These are phyloP conservation scores for Claviceps lovelessii DNA, from an alignment of 2,329 filamentous ascomycete species.

Conservation along the genomic window DNA sequence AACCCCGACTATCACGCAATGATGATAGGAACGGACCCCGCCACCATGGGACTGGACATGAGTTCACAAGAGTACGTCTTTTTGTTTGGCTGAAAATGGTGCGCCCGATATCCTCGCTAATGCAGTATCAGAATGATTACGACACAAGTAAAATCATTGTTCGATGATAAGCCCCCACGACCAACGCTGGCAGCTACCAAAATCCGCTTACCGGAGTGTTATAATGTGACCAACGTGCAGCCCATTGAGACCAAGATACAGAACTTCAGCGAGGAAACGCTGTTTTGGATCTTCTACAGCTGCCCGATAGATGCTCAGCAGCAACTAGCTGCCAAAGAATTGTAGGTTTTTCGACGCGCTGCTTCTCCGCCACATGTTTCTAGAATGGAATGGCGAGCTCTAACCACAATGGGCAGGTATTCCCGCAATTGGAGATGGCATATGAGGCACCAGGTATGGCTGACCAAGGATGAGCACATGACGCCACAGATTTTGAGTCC, in stretches of 20 bases:
- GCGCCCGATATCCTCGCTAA: slow-evolving; percentile 7
- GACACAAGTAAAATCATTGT: slow-evolving; percentile 46
- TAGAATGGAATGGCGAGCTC: not conserved
- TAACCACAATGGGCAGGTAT: slow-evolving; percentile 28
- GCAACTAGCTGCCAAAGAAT: slow-evolving; percentile 46
- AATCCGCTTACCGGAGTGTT: slow-evolving; percentile 49
- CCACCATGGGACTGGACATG: slow-evolving; percentile 42
- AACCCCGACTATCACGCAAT: slow-evolving; percentile 49
- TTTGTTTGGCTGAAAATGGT: not conserved
- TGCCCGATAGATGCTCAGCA: slow-evolving; percentile 49
- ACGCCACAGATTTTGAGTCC: slow-evolving; percentile 44
- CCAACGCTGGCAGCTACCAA: slow-evolving; percentile 37
- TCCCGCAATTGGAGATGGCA: slow-evolving; percentile 55
- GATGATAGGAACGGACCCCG: slow-evolving; percentile 45
- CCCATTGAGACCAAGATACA: slow-evolving; percentile 50
- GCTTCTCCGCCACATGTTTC: not conserved
- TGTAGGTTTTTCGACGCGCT: slow-evolving; percentile 30
- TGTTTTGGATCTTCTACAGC: slow-evolving; percentile 58
- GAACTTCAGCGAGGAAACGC: slow-evolving; percentile 53
- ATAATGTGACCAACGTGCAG: slow-evolving; percentile 51
- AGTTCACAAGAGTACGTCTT: slow-evolving; percentile 39
- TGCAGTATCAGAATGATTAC: slow-evolving; percentile 33
- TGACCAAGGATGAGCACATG: slow-evolving; percentile 55
- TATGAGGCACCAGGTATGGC: slow-evolving; percentile 50
- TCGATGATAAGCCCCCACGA: slow-evolving; percentile 44